Conservation (phyloP, 129 eudicot genomes). For the Solidago caesia region DNA sequence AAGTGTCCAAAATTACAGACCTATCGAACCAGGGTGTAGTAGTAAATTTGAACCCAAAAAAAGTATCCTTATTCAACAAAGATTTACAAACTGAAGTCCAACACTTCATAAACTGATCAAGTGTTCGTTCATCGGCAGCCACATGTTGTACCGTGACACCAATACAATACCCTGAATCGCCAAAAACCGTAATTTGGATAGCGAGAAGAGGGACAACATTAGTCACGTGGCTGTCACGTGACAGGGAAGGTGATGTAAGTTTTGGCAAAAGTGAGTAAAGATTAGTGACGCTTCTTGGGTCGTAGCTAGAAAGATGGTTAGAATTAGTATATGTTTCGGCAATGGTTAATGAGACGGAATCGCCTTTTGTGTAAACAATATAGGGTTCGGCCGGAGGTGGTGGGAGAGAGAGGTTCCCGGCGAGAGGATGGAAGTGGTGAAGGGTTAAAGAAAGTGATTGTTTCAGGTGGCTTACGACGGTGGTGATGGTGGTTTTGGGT, state of each 20-base stretch:
- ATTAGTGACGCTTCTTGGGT: neutral
- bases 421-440: constrained; percentile 49
- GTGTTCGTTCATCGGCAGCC: constrained; percentile 40
- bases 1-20: constrained; percentile 24
- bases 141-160: constrained; percentile 35
- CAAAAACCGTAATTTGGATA: constrained; percentile 37
- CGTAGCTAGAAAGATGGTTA: constrained; percentile 30
- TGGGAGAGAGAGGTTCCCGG: constrained; percentile 45
- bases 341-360: constrained; percentile 31
- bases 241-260: constrained; percentile 15
- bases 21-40: constrained; percentile 25
- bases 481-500: constrained; percentile 28
- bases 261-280: constrained; percentile 38
- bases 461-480: constrained; percentile 43
- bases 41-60: neutral
- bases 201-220: constrained; percentile 22
- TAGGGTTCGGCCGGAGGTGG: constrained; percentile 26
- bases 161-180: constrained; percentile 27
- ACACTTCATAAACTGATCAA: constrained; percentile 30
- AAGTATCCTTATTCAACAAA: constrained; percentile 13
- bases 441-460: constrained; percentile 58
- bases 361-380: constrained; percentile 29
- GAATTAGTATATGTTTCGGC: constrained; percentile 32
- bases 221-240: constrained; percentile 24
- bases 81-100: constrained; percentile 42